Base-by-base conservation (phyloP, 2,329 filamentous ascomycete genomes). In the Aspergillus latus region DNA sequence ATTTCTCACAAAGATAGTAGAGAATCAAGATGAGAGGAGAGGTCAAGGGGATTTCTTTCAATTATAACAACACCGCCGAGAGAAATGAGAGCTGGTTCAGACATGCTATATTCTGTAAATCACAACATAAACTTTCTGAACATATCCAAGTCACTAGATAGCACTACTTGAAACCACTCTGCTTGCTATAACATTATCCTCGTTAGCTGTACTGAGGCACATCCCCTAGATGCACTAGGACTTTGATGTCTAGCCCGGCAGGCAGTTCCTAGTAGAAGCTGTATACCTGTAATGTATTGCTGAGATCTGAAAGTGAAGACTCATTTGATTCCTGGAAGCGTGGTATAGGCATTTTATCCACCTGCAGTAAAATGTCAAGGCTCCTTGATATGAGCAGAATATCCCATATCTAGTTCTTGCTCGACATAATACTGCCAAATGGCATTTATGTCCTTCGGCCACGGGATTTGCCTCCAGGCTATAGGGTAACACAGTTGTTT, bases 11-110 rank as follows among this genome's bases (percentile, higher is more conserved):
- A 6, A 28, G 34, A 30, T 42, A 15, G 39, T 11, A 42, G n/a
- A 21, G 21, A 36, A 15, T 16, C 21, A 21, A 21, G 21, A 21
- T 21, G 21, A 29, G n/a, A 36, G 10, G 36, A 10, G 34, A 37
- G 32, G 11, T 9, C 13, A n/a, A n/a, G 37, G 10, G 37, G 13
- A 40, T 40, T 6, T 15, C 10, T 6, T n/a, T n/a, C 37, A 30
- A 52, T 46, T 21, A 37, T 37, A 43, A 52, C n/a, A 15, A 21
- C 29, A 15, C 34, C 40, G 29, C 28, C 29, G 49, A 52, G 52
- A 49, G 29, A 49, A 49, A 29, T 21, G 3, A 29, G 34, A 5
- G 15, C 42, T 34, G 28, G 32, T 26, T n/a, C 45, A 28, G 11
- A n/a, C 36, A 36, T 32, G 28, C 30, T 10, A 5, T 49, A 37